Evolutionary conservation across 495 filamentous ascomycete species (phyloP), one percentile per base, ranked within the genome.

Genomic region (Aspergillus hancockii): DNA sequence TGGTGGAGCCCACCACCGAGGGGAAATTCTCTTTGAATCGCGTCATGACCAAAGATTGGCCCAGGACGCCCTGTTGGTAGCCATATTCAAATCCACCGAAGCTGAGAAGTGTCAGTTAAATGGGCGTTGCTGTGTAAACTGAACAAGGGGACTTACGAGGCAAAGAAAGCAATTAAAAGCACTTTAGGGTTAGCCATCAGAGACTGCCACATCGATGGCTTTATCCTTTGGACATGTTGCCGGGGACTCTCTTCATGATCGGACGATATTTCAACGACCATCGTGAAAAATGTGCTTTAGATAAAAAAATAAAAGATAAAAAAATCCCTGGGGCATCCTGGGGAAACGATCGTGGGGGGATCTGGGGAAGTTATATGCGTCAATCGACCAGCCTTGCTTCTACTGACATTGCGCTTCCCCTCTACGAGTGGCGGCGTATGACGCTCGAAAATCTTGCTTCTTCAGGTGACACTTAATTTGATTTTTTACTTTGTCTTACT

Each of bases 41-140:
- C 9, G 59, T 59, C 76, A 79, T 79, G 55, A 79, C 76, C 31
- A 77, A 55, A 30, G 73, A 71, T 47, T 78, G 74, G 30, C 74
- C 72, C 0, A 79, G 60, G 21, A 79, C 74, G 56, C 76, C 76
- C 55, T 79, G 76, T 51, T 78, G 75, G 58, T 79, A 79, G 31
- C 76, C 76, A 74, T 78, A 79, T 55, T 77, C 74, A 52, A 79
- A 75, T 30, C 76, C 76, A 55, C 76, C 75, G 40, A 78, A 71
- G 12, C 72, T 75, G 45, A 52, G 49, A 3, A 8, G 14, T 38
- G 7, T 50, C 55, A 40, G 34, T 47, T 13, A 49, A n/a, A 13
- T 47, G 30, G 3, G 8, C 21, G 4, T 9, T 14, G 10, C 12
- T 8, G 7, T 25, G 21, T 3, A 23, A 9, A 16, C 8, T 25